Evolutionary conservation across 164 flowering plant species (phyloP), one percentile per base, ranked within the genome.

Genomic region (Paratinospora sagittata): DNA sequence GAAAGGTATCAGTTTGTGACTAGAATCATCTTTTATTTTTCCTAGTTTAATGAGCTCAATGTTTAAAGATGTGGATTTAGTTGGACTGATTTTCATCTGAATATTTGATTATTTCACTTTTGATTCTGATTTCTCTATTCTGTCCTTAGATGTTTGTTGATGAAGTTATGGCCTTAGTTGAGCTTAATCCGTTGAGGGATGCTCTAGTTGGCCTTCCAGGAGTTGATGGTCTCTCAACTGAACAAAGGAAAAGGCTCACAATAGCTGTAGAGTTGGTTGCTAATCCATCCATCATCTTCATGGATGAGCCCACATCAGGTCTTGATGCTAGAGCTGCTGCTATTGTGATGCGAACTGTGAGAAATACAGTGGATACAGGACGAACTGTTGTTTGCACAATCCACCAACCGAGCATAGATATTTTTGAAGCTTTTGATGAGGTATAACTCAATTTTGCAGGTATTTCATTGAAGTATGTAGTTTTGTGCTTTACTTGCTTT

Each of bases 341-440:
- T 0, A 88, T 89, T 75, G 88, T 89, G 39, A 87, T 89, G 93
- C 78, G 91, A 65, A 81, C 91, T 13, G 90, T 89, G 58, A 84
- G 88, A 73, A 89, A 89, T 69, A 85, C 88, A 9, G 93, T 85
- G 65, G 88, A 86, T 70, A 89, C 94, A 16, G 90, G 90, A 30
- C 73, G 94, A 74, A 89, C 91, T 19, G 88, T 89, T 74, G 89
- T 86, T 10, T 89, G 94, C 84, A 89, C 94, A 41, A 88, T 89
- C 72, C 94, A 89, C 73, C 89, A 89, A 65, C 93, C 93, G 49
- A 87, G 91, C 80, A 86, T 87, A 64, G 89, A 87, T 71, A 89
- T 89, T 30, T 89, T 87, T 78, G 91, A 89, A 86, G 79, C 90
- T 19, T 89, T 89, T 76, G 91, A 89, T 75, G 94, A 89, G 88